Conservation (phyloP, 495 filamentous ascomycete species). For the Trichoderma asperelloides region DNA sequence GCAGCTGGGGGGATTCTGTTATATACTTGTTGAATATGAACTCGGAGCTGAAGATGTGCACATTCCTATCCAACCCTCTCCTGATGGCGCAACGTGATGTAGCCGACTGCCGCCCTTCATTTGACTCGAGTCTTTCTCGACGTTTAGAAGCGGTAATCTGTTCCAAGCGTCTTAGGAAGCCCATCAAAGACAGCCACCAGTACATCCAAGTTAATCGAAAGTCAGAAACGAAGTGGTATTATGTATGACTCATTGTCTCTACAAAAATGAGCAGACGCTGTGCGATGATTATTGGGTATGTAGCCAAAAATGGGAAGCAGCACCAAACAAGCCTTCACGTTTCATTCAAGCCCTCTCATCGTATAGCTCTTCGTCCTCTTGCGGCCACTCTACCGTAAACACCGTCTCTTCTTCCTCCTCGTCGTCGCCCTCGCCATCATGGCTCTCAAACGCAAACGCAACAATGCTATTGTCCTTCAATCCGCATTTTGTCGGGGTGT, state of each 20-base stretch:
- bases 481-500: constrained; percentile 22
- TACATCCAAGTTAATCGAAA: too few relatives aligned
- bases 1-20: background rate
- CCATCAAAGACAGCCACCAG: too few relatives aligned
- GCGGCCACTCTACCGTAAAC: constrained; percentile 56
- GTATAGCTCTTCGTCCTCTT: constrained; percentile 32
- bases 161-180: too few relatives aligned
- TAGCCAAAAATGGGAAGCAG: too few relatives aligned
- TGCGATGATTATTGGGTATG: too few relatives aligned
- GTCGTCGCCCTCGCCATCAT: constrained; percentile 26
- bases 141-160: too few relatives aligned
- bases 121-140: too few relatives aligned
- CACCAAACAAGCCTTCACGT: background rate
- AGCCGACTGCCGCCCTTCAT: too few relatives aligned
- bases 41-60: background rate
- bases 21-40: background rate
- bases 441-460: constrained; percentile 57
- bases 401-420: constrained; percentile 35
- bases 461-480: constrained; percentile 49
- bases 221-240: too few relatives aligned
- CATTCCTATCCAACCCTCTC: background rate
- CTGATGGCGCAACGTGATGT: too few relatives aligned
- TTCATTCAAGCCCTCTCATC: background rate
- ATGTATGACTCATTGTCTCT: too few relatives aligned
- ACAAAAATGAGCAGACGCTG: too few relatives aligned